These are phyloP conservation scores for Macrocybe sp. DNA, from an alignment of 1,284 basidiomycete genomes.

Conservation along the genomic window DNA sequence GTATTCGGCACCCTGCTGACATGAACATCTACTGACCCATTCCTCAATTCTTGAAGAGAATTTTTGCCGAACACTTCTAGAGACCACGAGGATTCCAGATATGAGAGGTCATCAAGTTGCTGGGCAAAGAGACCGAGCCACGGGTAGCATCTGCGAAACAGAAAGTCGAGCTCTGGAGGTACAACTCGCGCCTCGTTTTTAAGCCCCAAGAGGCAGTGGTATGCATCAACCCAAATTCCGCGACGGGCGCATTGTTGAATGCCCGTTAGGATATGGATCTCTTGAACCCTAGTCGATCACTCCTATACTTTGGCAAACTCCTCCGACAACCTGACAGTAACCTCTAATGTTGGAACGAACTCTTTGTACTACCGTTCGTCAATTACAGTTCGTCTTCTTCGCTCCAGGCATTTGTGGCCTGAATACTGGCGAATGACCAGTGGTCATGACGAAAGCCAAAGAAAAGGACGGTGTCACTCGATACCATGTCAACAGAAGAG, in stretches of 20 bases:
- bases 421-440: slow-evolving; percentile 32
- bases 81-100: slow-evolving; percentile 84
- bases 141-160: slow-evolving; percentile 80
- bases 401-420: neutral
- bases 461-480: slow-evolving; percentile 70
- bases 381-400: slow-evolving; percentile 70
- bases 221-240: neutral
- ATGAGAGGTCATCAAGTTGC: slow-evolving; percentile 77
- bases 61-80: slow-evolving; percentile 69
- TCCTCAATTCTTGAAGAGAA: slow-evolving; percentile 76
- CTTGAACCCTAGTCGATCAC: slow-evolving; percentile 73
- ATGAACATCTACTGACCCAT: slow-evolving; percentile 90
- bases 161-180: slow-evolving; percentile 84
- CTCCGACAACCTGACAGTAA: slow-evolving; percentile 83
- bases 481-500: slow-evolving; percentile 77
- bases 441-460: slow-evolving; percentile 83
- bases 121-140: slow-evolving; percentile 82
- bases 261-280: slow-evolving; percentile 79
- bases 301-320: slow-evolving; percentile 80
- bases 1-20: slow-evolving; percentile 71
- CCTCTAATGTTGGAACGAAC: slow-evolving; percentile 81
- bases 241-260: neutral
- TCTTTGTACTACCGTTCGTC: slow-evolving; percentile 87
- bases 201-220: slow-evolving; percentile 78
- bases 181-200: slow-evolving; percentile 75